Evolutionary conservation across 1,139 yeast species (phyloP), one percentile per base, ranked within the genome.

Genomic region (Debaryomyces psychrophilus): DNA sequence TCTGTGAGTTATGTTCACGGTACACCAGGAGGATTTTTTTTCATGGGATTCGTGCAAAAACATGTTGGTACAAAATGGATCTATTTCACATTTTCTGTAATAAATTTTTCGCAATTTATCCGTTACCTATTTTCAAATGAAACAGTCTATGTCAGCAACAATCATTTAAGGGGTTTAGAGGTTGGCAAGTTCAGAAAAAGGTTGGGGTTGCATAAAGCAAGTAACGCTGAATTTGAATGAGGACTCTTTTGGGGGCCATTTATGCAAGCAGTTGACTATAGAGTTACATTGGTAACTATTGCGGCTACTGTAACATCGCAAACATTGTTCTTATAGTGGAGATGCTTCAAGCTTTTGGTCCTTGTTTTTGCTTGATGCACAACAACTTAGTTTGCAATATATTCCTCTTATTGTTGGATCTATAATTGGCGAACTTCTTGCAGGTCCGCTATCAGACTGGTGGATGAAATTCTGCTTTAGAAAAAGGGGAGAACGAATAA

Each of bases 371-470:
- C 51, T 62, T 18, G 48, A 55, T 44, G 48, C 67, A 3, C 65
- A 60, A 39, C 59, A 51, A 26, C 50, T 58, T 34, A 58, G 64
- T 11, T 55, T 60, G 18, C 66, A 62, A 48, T 60, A 54, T 45
- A 46, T 62, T 31, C 50, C 66, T 2, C 36, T 63, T 15, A 57
- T 62, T 12, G 42, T 62, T 23, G 67, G 67, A 17, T 55, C 62
- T 9, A 43, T 50, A 11, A 47, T 62, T 41, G 67, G 67, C 12
- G 67, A 62, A 44, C 39, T 54, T 9, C 38, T 61, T 12, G 59
- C 62, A 9, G 67, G 67, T 15, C 59, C 63, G 5, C 47, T 56
- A 14, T 60, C 65, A 15, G 67, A 62, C 47, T 52, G 54, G 54
- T 60, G 64, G 65, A 61, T 62, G 64, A 48, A 48, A 27, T 43